phyloP scores from a whole-genome alignment of 1,139 yeast species.

The Geotrichum citri-aurantii region DNA sequence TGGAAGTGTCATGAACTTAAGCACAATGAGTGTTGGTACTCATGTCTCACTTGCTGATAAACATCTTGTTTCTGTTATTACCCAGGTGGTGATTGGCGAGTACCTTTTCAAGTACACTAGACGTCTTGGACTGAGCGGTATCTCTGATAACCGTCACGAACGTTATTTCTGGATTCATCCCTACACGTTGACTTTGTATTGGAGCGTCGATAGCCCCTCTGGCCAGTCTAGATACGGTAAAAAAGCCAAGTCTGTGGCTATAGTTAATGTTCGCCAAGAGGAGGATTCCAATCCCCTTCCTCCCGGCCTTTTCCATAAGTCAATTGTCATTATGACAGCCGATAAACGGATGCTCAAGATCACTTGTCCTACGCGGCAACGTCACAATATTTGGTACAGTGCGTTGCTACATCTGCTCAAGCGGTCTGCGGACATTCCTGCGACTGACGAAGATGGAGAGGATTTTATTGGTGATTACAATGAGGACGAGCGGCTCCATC shows the following conservation, averaged over 20 bases:
- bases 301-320: constrained; percentile 81
- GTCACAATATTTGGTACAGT: constrained; percentile 90
- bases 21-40: constrained; percentile 54
- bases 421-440: constrained; percentile 59
- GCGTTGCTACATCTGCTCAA: constrained; percentile 72
- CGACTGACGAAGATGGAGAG: constrained; percentile 27
- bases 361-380: constrained; percentile 81
- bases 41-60: constrained; percentile 61
- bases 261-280: constrained; percentile 70
- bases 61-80: constrained; percentile 77
- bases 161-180: constrained; percentile 97
- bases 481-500: constrained; percentile 22
- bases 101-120: constrained; percentile 82
- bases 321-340: constrained; percentile 69
- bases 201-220: constrained; percentile 83
- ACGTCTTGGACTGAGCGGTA: constrained; percentile 66
- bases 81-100: constrained; percentile 93
- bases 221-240: constrained; percentile 42
- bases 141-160: constrained; percentile 79
- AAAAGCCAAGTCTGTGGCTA: constrained; percentile 75
- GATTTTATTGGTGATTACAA: constrained; percentile 20
- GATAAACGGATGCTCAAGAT: constrained; percentile 62
- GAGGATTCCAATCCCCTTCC: constrained; percentile 86
- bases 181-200: constrained; percentile 79
- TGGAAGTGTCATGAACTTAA: constrained; percentile 21